Conservation (phyloP, 2,329 filamentous ascomycete genomes). For the Biscogniauxia sp. region DNA sequence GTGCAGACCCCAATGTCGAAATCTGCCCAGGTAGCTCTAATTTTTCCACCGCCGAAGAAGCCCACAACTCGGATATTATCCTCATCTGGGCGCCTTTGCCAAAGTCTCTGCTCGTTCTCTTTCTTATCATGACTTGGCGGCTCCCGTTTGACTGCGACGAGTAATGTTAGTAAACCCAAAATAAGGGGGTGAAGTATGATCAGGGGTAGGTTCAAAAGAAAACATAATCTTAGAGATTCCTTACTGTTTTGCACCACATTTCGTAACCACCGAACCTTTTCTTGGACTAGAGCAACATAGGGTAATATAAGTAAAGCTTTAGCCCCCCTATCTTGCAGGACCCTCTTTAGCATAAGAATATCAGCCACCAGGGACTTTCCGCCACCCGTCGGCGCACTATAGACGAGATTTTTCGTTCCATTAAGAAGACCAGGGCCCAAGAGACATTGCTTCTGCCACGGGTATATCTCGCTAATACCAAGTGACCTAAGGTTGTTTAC, state of each 20-base stretch:
- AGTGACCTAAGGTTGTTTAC: slow-evolving; percentile 63
- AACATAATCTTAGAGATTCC: not conserved
- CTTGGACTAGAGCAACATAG: slow-evolving; percentile 76
- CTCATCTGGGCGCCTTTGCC: slow-evolving; percentile 55
- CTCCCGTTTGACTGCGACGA: slow-evolving; percentile 40
- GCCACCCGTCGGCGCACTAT: slow-evolving; percentile 74
- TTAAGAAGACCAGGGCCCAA: slow-evolving; percentile 63
- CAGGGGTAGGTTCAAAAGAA: not conserved
- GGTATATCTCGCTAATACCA: slow-evolving; percentile 72
- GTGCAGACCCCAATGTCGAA: slow-evolving; percentile 79
- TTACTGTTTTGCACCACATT: slow-evolving; percentile 56
- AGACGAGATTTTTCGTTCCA: slow-evolving; percentile 70
- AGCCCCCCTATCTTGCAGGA: slow-evolving; percentile 60
- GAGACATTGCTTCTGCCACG: slow-evolving; percentile 76
- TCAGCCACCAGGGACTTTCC: slow-evolving; percentile 75
- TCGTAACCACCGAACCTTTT: slow-evolving; percentile 73
- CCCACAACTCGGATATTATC: slow-evolving; percentile 64
- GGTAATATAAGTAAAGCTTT: slow-evolving; percentile 73
- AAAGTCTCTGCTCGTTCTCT: slow-evolving; percentile 41
- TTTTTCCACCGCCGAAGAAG: slow-evolving; percentile 72
- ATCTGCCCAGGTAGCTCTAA: slow-evolving; percentile 66
- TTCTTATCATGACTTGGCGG: slow-evolving; percentile 28
- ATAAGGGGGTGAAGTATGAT: not conserved
- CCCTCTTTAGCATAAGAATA: slow-evolving; percentile 69
- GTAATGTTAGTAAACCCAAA: not conserved